phyloP scores from a whole-genome alignment of 208 protist genomes.

The Lotmaria passim region DNA sequence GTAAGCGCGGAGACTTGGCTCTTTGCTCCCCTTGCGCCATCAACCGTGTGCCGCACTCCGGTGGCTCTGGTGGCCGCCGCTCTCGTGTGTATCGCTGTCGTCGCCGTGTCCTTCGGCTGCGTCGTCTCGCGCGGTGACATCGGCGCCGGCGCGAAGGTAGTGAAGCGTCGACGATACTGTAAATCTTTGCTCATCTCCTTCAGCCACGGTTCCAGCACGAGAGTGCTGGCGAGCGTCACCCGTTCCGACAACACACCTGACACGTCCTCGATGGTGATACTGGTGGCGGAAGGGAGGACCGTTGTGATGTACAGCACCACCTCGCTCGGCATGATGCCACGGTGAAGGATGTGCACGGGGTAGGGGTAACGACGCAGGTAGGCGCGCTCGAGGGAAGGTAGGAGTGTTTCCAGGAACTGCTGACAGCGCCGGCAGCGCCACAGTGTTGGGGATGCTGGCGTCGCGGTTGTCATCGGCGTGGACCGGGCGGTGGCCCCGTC shows the following conservation, averaged over 20 bases:
- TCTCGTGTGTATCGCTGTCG: no score
- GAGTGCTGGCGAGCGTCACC: constrained; percentile 8
- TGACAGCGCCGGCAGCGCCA: constrained; percentile 16
- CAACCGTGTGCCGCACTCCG: no score
- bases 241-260: constrained; percentile 11
- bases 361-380: constrained; percentile 43
- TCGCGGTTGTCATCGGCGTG: background rate
- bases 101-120: background rate
- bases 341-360: constrained; percentile 62
- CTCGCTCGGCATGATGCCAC: constrained; percentile 29
- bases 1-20: background rate
- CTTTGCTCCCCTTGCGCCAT: background rate
- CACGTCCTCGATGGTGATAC: constrained; percentile 50
- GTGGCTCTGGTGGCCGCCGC: no score
- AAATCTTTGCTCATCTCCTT: constrained; percentile 10
- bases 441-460: background rate
- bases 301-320: constrained; percentile 20
- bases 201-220: constrained; percentile 26
- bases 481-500: background rate
- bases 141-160: background rate
- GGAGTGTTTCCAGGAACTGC: constrained; percentile 32
- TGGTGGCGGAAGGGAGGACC: constrained; percentile 21
- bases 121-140: background rate
- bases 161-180: constrained; percentile 6
- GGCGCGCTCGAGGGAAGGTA: constrained; percentile 37